Base-by-base conservation (phyloP, 164 flowering plant species). In the Stephania yunnanensis region DNA sequence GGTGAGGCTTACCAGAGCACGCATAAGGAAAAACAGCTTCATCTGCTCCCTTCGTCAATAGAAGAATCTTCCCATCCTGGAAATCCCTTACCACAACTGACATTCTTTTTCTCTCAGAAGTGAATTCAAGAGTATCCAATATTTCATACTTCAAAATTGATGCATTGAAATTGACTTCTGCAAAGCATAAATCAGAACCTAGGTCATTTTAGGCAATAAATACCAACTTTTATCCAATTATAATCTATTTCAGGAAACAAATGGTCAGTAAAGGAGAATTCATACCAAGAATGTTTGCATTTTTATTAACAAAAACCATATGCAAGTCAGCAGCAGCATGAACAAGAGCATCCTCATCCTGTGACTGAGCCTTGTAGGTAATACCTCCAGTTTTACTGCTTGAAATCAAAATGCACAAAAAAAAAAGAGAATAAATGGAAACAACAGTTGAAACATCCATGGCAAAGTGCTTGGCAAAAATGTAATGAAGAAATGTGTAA, bases 341-440 rank as follows among this genome's bases (percentile, higher is more conserved):
- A 72, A 96, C 99, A 83, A 96, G 95, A 76, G 99, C 99, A 84
- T 96, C 99, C 86, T 96, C 99, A 85, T 96, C 99, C 87, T 96
- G 99, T 70, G 99, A 96, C 81, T 92, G 98, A 50, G 98, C 97
- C 85, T 93, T 94, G 77, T 92, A 96, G 44, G 81, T 75, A 77
- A 92, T 84, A 17, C 80, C 79, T 73, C 98, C 98, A 84, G 75
- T 84, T 84, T 92, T 90, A 85, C 98, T 96, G 71, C 70, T 79
- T 22, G 75, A 1, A 74, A 53, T 17, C 63, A 70, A 78, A 77
- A 45, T 72, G 48, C 71, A 5, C 20, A 4, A 36, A 36, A 36
- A 25, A 36, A 4, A 30, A 63, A 25, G 13, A 44, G 31, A 36
- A 22, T 7, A 71, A 25, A 58, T 45, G 6, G 20, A 68, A 36